phyloP scores from a whole-genome alignment of 129 eudicot genomes.

The Mikania micrantha region DNA sequence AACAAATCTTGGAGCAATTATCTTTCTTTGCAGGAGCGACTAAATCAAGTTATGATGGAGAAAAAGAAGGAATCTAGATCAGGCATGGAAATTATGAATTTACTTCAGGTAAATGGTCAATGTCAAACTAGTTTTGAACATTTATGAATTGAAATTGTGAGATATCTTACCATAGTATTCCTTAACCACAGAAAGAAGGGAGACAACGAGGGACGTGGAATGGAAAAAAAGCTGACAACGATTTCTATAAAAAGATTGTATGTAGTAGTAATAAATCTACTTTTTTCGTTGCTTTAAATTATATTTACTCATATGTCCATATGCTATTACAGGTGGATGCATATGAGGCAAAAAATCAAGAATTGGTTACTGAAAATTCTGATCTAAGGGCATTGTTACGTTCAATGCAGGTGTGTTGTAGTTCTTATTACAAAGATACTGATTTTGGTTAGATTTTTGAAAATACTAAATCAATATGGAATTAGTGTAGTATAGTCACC shows the following conservation, averaged over 20 bases:
- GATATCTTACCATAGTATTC: neutral
- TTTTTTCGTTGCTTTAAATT: neutral
- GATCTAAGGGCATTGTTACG: no score
- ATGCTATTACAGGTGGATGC: no score
- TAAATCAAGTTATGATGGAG: constrained; percentile 94
- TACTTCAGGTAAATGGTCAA: constrained; percentile 68
- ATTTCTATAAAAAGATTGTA: constrained; percentile 93
- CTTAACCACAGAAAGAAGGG: constrained; percentile 84
- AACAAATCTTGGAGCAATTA: neutral
- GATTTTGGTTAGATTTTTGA: neutral
- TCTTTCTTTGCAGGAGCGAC: constrained; percentile 54
- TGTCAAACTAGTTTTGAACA: constrained; percentile 6
- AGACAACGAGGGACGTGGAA: constrained; percentile 98
- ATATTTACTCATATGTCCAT: no score
- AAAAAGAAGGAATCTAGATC: constrained; percentile 99
- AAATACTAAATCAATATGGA: neutral
- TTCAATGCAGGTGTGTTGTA: neutral
- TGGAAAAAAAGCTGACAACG: constrained; percentile 92
- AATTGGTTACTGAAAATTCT: constrained; percentile 40
- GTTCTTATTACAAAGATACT: neutral
- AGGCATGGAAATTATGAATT: constrained; percentile 98
- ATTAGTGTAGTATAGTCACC: neutral
- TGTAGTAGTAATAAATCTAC: constrained; percentile 25
- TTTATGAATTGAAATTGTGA: neutral
- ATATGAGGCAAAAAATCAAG: constrained; percentile 33